Percentiles rank a stretch among this genome's conserved stretches.
Evolutionary conservation across 192 early-diverging fungal species (phyloP).

Genomic region (Paraglomus occultum): DNA sequence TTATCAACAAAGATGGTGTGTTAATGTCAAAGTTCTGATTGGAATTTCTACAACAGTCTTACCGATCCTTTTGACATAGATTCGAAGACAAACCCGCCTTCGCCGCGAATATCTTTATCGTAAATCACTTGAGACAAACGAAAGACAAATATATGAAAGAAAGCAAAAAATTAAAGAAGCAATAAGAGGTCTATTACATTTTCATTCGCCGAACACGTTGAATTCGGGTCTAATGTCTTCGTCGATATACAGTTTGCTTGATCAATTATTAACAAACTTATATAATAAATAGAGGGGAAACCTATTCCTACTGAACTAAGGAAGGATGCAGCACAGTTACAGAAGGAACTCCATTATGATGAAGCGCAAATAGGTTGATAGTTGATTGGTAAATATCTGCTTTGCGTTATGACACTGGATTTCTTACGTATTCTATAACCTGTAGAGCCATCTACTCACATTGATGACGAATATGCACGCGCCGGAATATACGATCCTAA

Average conservation of each 20-base stretch:
- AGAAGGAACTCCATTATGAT: slow-evolving; percentile 83
- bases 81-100: slow-evolving; percentile 83
- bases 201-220: neutral
- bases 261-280: too few relatives aligned
- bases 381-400: neutral
- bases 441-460: slow-evolving; percentile 68
- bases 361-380: slow-evolving; percentile 75
- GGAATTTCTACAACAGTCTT: too few relatives aligned
- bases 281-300: slow-evolving; percentile 67
- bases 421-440: neutral
- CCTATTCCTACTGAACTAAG: slow-evolving; percentile 84
- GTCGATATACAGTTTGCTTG: neutral
- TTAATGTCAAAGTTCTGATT: too few relatives aligned
- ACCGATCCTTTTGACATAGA: slow-evolving; percentile 38
- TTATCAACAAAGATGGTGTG: too few relatives aligned
- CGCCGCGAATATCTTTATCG: slow-evolving; percentile 95
- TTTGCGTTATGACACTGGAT: neutral
- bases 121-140: slow-evolving; percentile 94
- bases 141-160: slow-evolving; percentile 86
- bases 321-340: slow-evolving; percentile 70
- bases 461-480: slow-evolving; percentile 96
- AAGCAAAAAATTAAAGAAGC: slow-evolving; percentile 95
- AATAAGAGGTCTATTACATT: slow-evolving; percentile 58
- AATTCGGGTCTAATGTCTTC: neutral
- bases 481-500: slow-evolving; percentile 95